Base-by-base conservation (phyloP, 768 basidiomycete genomes). In the Russula lepida region DNA sequence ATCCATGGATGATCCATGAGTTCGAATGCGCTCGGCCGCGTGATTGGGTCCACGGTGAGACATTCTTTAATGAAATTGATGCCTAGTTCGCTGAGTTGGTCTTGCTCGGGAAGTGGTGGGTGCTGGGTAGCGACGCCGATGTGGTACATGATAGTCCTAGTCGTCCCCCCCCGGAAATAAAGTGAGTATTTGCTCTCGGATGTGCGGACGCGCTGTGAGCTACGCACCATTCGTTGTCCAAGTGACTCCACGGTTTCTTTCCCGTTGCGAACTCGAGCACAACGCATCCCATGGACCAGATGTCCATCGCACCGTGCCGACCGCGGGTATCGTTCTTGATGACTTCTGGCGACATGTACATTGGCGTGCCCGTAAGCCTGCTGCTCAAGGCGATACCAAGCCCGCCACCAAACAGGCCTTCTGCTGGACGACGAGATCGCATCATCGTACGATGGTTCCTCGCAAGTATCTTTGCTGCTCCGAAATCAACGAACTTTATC, bases 331-430 rank as follows among this genome's bases (percentile, higher is more conserved):
- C 92, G 68, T 89, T 97, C 76, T 95, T 92, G 77, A 99, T 98
- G 56, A 97, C 85, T 71, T 99, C 97, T 1, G 97, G 97, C 6
- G 95, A 97, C 92, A 99, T 98, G 73, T 99, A 98, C 95, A 98
- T 98, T 0, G 97, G 97, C 13, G 97, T 99, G 19, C 94, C 95
- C 1, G 95, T 97, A 35, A 99, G 75, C 67, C 89, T 90, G 74
- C 93, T 94, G 70, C 86, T 85, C 74, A 86, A 77, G 33, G 79
- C 83, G 27, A 67, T 60, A 17, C 65, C 65, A 21, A 66, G 63
- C 13, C 63, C 63, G 69, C 73, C 60, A 1, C 70, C 44, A n/a
- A 64, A 67, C 23, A 69, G 68, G n/a, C 74, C 69, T 58, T 81
- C 83, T 3, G 79, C 69, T 7, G 74, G 75, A 28, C 86, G 83